These are phyloP conservation scores for Sphaerulina vaccinii DNA, from an alignment of 2,329 filamentous ascomycete species.

Conservation along the genomic window DNA sequence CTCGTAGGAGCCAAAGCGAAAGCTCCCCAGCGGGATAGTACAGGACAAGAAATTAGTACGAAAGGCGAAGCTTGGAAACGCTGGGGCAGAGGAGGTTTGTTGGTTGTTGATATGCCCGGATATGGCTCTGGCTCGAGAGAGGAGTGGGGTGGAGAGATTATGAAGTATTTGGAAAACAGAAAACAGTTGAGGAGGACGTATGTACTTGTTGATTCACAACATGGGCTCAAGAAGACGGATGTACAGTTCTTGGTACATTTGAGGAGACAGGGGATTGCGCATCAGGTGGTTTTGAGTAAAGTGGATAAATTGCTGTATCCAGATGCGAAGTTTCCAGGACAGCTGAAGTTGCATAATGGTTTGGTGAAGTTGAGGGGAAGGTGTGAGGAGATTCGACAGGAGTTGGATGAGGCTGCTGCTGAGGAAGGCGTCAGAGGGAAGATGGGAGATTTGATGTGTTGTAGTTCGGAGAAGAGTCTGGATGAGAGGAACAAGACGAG, in stretches of 20 bases:
- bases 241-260: slow-evolving; percentile 57
- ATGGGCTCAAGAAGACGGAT: slow-evolving; percentile 64
- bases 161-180: slow-evolving; percentile 64
- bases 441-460: slow-evolving; percentile 61
- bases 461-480: slow-evolving; percentile 53
- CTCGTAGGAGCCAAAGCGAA: slow-evolving; percentile 19
- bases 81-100: slow-evolving; percentile 45
- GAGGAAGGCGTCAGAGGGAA: slow-evolving; percentile 39
- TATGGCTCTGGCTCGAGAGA: slow-evolving; percentile 63
- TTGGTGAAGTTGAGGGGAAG: slow-evolving; percentile 39
- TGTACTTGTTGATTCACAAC: slow-evolving; percentile 62
- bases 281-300: slow-evolving; percentile 67
- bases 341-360: slow-evolving; percentile 31
- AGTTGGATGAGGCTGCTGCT: slow-evolving; percentile 43
- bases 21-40: slow-evolving; percentile 14
- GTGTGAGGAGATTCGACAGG: slow-evolving; percentile 42
- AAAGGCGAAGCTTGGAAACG: slow-evolving; percentile 35
- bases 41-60: slow-evolving; percentile 39
- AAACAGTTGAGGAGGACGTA: slow-evolving; percentile 65
- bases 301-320: slow-evolving; percentile 56
- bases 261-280: slow-evolving; percentile 56
- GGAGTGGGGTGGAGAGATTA: slow-evolving; percentile 65
- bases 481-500: slow-evolving; percentile 51
- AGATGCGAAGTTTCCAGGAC: slow-evolving; percentile 28
- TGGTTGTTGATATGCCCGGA: slow-evolving; percentile 69